Conservation (phyloP, 306 rosid species). For the Dalbergia cultrata region DNA sequence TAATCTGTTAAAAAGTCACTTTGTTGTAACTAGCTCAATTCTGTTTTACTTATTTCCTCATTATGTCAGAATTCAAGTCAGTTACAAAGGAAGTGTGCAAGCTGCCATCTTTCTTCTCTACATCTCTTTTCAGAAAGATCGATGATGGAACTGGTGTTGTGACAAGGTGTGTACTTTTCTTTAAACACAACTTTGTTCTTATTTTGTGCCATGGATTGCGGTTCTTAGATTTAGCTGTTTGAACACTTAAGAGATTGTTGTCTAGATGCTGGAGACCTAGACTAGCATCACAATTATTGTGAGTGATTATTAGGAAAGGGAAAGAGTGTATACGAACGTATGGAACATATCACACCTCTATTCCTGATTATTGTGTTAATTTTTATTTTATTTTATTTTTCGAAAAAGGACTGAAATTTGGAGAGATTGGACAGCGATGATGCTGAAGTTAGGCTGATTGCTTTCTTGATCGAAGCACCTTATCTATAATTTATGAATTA, state of each 20-base stretch:
- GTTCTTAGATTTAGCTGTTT: conserved; percentile 33
- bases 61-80: conserved; percentile 78
- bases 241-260: conserved; percentile 11
- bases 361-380: conserved; percentile 9
- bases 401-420: not conserved
- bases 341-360: not conserved
- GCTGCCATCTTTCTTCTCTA: conserved; percentile 93
- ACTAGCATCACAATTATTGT: not conserved
- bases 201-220: conserved; percentile 22
- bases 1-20: conserved; percentile 12
- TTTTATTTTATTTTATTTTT: not conserved
- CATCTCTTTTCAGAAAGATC: conserved; percentile 83
- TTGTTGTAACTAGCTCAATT: conserved; percentile 35
- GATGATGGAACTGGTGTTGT: conserved; percentile 82
- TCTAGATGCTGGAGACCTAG: conserved; percentile 27
- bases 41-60: conserved; percentile 51
- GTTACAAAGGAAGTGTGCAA: conserved; percentile 94
- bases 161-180: conserved; percentile 69
- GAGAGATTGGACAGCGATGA: not conserved
- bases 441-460: conserved; percentile 7
- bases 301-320: conserved; percentile 32
- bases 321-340: not conserved
- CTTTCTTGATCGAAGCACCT: conserved; percentile 22
- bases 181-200: conserved; percentile 19
- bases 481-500: not conserved